phyloP scores from a whole-genome alignment of 305 asterid genomes.

The Coffea humblotiana region DNA sequence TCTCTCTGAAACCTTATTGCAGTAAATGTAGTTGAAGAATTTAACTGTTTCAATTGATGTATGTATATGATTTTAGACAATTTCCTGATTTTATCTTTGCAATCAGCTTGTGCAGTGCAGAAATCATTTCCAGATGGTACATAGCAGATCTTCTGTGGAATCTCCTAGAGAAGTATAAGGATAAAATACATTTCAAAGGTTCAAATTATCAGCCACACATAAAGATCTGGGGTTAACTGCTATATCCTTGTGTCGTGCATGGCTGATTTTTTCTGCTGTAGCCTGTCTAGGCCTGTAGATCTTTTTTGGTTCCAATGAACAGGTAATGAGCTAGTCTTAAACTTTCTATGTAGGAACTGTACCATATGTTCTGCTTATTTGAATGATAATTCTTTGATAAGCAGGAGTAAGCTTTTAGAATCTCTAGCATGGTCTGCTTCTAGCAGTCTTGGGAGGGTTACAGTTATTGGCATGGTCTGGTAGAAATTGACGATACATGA shows the following conservation, averaged over 20 bases:
- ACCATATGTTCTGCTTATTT: not conserved
- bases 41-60: not conserved
- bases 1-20: not conserved
- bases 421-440: not conserved
- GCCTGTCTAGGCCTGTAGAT: not conserved
- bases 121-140: too few relatives aligned
- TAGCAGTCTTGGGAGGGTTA: not conserved
- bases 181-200: not conserved
- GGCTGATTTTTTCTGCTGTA: not conserved
- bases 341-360: not conserved
- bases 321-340: not conserved
- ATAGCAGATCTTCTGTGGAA: not conserved
- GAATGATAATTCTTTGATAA: conserved; percentile 1
- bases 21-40: not conserved
- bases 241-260: not conserved
- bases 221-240: not conserved
- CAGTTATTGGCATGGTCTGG: not conserved
- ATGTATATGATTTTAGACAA: not conserved
- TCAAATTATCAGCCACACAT: not conserved
- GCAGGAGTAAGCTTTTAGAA: not conserved
- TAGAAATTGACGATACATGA: not conserved
- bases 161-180: not conserved
- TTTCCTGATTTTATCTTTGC: not conserved
- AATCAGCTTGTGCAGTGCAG: not conserved
- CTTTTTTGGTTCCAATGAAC: not conserved